phyloP scores from a whole-genome alignment of 2,329 filamentous ascomycete species.

The Byssothecium circinans region DNA sequence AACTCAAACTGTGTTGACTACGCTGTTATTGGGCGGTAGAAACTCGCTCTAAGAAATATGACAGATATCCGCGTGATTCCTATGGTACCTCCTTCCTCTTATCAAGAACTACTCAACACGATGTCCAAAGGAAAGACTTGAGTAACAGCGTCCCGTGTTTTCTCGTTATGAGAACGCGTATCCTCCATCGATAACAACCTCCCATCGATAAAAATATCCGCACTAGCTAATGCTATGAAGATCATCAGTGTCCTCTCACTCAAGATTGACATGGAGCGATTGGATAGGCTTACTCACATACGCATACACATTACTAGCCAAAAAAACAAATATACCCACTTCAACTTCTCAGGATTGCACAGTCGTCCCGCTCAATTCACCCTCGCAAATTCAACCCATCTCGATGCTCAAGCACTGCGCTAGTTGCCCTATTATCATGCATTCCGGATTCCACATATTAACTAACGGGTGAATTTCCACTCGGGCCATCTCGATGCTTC shows the following conservation, averaged over 20 bases:
- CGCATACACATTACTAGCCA: slow-evolving; percentile 14
- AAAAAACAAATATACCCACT: slow-evolving; percentile 28
- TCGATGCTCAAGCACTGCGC: slow-evolving; percentile 21
- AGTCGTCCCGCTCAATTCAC: slow-evolving; percentile 64
- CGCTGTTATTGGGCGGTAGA: slow-evolving; percentile 22
- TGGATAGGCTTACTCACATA: slow-evolving; percentile 15
- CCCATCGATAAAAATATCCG: slow-evolving; percentile 9
- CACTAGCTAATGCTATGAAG: too few relatives aligned
- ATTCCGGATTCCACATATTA: slow-evolving; percentile 51
- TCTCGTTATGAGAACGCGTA: slow-evolving; percentile 2
- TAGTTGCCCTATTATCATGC: slow-evolving; percentile 43
- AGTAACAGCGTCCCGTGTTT: too few relatives aligned
- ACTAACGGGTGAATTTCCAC: slow-evolving; percentile 52
- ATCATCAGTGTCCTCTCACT: too few relatives aligned
- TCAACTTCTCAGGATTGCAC: slow-evolving; percentile 44
- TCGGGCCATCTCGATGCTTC: slow-evolving; percentile 49
- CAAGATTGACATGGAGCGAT: too few relatives aligned
- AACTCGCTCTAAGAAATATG: slow-evolving; percentile 18
- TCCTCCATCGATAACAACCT: slow-evolving; percentile 8
- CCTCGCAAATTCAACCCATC: slow-evolving; percentile 47
- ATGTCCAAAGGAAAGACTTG: too few relatives aligned
- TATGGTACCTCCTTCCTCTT: slow-evolving; percentile 16
- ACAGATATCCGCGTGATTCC: slow-evolving; percentile 26
- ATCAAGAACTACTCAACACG: too few relatives aligned
- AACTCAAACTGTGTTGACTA: slow-evolving; percentile 29